These are phyloP conservation scores for Pichia sp. DNA, from an alignment of 1,139 yeast genomes.

Conservation along the genomic window DNA sequence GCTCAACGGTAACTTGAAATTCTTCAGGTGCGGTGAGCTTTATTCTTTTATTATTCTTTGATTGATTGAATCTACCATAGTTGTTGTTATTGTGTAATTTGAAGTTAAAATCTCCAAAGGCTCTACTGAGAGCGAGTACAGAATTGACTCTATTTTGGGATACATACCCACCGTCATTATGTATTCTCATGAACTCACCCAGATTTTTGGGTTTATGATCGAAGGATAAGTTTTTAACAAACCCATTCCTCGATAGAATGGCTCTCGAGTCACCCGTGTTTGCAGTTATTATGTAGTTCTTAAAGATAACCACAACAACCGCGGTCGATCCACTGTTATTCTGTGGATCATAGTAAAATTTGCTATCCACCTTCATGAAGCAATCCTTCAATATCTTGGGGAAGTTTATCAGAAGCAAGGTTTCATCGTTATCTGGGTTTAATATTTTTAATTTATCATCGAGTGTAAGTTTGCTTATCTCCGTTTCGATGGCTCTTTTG, in stretches of 20 bases:
- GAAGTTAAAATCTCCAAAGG: slow-evolving; percentile 71
- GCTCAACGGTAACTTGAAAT: slow-evolving; percentile 59
- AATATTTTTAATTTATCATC: slow-evolving; percentile 13
- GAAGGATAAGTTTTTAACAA: slow-evolving; percentile 56
- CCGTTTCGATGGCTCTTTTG: slow-evolving; percentile 11
- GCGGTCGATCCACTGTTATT: slow-evolving; percentile 67
- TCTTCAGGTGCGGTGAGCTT: slow-evolving; percentile 30
- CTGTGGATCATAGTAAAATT: slow-evolving; percentile 36
- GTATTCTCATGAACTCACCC: slow-evolving; percentile 70
- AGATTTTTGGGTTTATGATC: slow-evolving; percentile 73
- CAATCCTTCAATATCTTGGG: slow-evolving; percentile 40
- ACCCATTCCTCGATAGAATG: slow-evolving; percentile 45
- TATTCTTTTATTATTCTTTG: slow-evolving; percentile 29
- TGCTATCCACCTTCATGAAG: slow-evolving; percentile 52
- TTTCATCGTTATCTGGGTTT: slow-evolving; percentile 11
- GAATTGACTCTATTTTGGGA: slow-evolving; percentile 66
- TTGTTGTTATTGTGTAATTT: slow-evolving; percentile 32
- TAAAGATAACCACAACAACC: slow-evolving; percentile 45
- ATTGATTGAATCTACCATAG: slow-evolving; percentile 22
- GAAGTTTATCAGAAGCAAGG: slow-evolving; percentile 20
- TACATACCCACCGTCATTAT: slow-evolving; percentile 68
- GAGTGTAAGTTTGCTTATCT: slow-evolving; percentile 15
- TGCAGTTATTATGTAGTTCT: slow-evolving; percentile 49
- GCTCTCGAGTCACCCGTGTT: slow-evolving; percentile 75
- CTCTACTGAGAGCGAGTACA: slow-evolving; percentile 63